Base-by-base conservation (phyloP, 371 early-diverging fungal species). In the Rhizopus stolonifer region DNA sequence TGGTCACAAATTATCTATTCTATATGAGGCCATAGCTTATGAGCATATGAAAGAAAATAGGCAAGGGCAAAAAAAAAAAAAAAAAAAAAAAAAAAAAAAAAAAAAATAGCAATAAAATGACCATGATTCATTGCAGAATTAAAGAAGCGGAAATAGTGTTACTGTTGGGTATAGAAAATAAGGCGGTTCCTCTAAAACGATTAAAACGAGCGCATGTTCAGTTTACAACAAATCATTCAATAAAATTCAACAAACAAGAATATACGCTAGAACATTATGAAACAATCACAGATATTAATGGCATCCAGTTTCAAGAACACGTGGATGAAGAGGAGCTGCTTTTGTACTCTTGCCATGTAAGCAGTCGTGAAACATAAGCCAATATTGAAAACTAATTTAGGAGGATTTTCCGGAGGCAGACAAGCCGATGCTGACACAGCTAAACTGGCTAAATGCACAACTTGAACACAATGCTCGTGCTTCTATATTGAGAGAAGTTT, bases 11-110 rank as follows among this genome's bases (percentile, higher is more conserved):
- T 39, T 67, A 10, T 54, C 66, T 18, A 46, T 43, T 7, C 42
- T 69, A 31, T 75, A 75, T 42, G 55, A 67, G 43, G 47, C 61
- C 3, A 47, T 58, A 2, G 69, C 75, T 3, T 49, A 57, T 6
- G 50, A 54, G 32, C 48, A 58, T 24, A 25, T 47, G 2, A 19
- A 50, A 40, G 17, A 42, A 22, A 25, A 52, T 4, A 46, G 52
- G 60, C 47, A n/a, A n/a, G n/a, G n/a, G n/a, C n/a, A n/a, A n/a
- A n/a, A n/a, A n/a, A n/a, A n/a, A n/a, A n/a, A n/a, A 46, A 22
- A 36, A 19, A 14, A 29, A 29, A 36, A 36, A 2, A 14, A 11
- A 36, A 36, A 11, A 36, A 40, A 40, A 40, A 6, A 40, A 21
- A 15, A 19, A 13, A 4, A 7, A 8, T 23, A 24, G 6, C 9